Evolutionary conservation across 257 asterid species (phyloP), one percentile per base, ranked within the genome.

Genomic region (Solanum appendiculatum): DNA sequence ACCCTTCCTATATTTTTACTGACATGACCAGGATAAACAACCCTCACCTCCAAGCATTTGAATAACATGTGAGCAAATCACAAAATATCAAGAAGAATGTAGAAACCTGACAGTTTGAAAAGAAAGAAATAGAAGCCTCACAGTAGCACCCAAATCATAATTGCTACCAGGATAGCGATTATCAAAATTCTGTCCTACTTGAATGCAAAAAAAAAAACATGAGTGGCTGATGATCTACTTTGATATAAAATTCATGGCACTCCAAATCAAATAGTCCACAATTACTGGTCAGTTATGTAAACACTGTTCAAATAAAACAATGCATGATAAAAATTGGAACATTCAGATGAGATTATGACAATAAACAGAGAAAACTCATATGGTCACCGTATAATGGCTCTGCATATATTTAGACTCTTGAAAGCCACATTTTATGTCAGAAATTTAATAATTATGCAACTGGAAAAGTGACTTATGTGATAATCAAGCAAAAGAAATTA

Each of bases 401-500:
- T 18, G 84, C 84, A 44, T 33, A 81, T 81, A 29, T 5, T 51
- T 48, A 25, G 84, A 48, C 29, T 16, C 85, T 81, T 48, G 42
- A 48, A 54, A 51, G 68, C 68, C 68, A 81, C 31, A 81, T 6
- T 10, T 33, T 10, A 48, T 46, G 85, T 31, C 44, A 51, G 69
- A 48, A 48, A 48, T 31, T 80, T 81, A 48, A 80, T 46, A 33
- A 48, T 54, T 29, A 48, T 81, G 15, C 36, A 86, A 13, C 54
- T 15, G 18, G 40, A 51, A 20, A 88, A 64, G 15, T 42, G 46
- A 39, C 27, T 16, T 23, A 31, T 33, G 73, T 16, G 46, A 29
- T 48, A 31, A 27, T 23, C 18, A 82, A 82, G 40, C 27, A 89
- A 63, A 74, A 86, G 89, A 85, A 37, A 83, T 83, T 95, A 97